phyloP scores from a whole-genome alignment of 495 filamentous ascomycete species.

The Chaetomium tenue region DNA sequence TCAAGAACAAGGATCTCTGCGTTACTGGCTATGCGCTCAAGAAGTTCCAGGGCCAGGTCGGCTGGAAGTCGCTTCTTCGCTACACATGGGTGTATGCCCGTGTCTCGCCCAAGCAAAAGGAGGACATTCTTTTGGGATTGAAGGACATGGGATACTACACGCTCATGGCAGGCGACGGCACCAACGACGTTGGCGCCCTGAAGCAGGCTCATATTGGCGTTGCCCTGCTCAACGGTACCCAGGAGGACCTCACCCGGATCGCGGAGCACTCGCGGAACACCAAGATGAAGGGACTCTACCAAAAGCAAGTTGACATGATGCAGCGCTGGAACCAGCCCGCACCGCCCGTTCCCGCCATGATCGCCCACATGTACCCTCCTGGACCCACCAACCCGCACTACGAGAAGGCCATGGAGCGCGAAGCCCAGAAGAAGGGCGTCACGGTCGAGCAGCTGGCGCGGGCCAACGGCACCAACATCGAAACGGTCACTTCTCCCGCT shows the following conservation, averaged over 20 bases:
- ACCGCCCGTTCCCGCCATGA: conserved; percentile 83
- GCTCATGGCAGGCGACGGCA: conserved; percentile 97
- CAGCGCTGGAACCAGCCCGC: conserved; percentile 85
- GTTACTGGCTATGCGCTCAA: conserved; percentile 91
- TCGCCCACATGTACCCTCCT: conserved; percentile 92
- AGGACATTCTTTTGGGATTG: conserved; percentile 92
- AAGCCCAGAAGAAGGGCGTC: conserved; percentile 70
- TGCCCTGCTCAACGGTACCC: conserved; percentile 91
- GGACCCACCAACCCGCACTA: conserved; percentile 94
- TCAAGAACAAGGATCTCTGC: conserved; percentile 88
- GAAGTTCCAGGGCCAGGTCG: conserved; percentile 80
- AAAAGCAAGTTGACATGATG: conserved; percentile 91
- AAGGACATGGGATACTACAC: conserved; percentile 97
- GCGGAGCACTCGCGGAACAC: conserved; percentile 87
- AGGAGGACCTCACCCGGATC: conserved; percentile 85
- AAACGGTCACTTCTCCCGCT: conserved; percentile 67
- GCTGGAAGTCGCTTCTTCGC: conserved; percentile 68
- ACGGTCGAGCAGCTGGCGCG: conserved; percentile 45
- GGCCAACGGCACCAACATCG: conserved; percentile 48
- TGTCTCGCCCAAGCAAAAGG: conserved; percentile 97
- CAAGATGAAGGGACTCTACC: conserved; percentile 98
- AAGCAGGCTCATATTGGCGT: conserved; percentile 99
- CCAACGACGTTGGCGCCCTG: conserved; percentile 95
- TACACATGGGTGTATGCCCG: conserved; percentile 98
- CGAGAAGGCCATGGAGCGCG: conserved; percentile 83